phyloP scores from a whole-genome alignment of 805 yeast species.

The Pichia thaimueangensis region DNA sequence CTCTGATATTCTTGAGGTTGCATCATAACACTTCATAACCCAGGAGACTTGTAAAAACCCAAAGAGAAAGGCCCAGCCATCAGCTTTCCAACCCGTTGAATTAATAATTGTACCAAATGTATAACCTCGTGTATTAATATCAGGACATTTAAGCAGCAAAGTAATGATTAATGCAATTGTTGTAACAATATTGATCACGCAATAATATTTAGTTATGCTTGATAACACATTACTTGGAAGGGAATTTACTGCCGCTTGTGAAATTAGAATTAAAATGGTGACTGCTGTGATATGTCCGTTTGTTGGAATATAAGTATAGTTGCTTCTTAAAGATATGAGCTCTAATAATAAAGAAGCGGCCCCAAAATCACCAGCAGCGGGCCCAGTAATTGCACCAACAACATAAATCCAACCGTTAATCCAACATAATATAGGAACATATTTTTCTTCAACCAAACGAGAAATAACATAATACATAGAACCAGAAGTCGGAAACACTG shows the following conservation, averaged over 20 bases:
- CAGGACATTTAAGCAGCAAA: constrained; percentile 47
- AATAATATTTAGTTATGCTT: constrained; percentile 44
- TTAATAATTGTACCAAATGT: constrained; percentile 44
- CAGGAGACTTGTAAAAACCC: constrained; percentile 54
- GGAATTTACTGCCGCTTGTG: constrained; percentile 46
- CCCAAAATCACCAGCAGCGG: constrained; percentile 47
- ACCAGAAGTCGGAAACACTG: constrained; percentile 48
- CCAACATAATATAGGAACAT: constrained; percentile 48
- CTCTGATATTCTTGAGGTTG: constrained; percentile 50
- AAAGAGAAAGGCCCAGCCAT: constrained; percentile 52
- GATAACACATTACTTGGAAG: constrained; percentile 45
- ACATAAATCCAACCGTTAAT: constrained; percentile 49
- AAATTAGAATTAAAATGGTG: constrained; percentile 41
- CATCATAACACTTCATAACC: constrained; percentile 55
- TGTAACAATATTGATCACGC: constrained; percentile 42
- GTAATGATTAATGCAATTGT: constrained; percentile 47
- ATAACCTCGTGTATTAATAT: constrained; percentile 37
- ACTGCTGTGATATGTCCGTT: constrained; percentile 43
- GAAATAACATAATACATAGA: constrained; percentile 44
- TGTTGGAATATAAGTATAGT: constrained; percentile 36
- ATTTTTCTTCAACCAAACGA: constrained; percentile 41
- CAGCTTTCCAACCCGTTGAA: constrained; percentile 43
- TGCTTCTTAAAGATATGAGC: constrained; percentile 34
- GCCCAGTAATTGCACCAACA: constrained; percentile 42
- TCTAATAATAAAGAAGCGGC: constrained; percentile 43